Evolutionary conservation across 2,329 filamentous ascomycete genomes (phyloP).

Genomic region (Delphinella strobiligena): DNA sequence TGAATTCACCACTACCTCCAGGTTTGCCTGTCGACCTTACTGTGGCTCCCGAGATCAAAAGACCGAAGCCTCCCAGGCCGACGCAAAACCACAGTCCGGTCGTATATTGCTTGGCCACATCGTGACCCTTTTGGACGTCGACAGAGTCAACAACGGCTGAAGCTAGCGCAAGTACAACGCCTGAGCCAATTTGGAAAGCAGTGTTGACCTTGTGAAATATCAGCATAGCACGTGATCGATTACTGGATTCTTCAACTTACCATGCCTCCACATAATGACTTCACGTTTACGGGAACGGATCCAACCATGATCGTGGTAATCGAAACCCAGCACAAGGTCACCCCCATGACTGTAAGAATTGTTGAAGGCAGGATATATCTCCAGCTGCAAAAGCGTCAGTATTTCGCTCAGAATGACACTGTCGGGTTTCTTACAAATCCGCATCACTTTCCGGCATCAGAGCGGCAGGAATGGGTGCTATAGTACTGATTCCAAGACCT

Average conservation of each 20-base stretch:
- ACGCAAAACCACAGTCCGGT: constrained; percentile 32
- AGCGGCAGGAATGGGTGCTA: constrained; percentile 25
- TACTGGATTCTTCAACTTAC: constrained; percentile 4
- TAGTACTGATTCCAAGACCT: constrained; percentile 23
- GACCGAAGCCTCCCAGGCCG: constrained; percentile 26
- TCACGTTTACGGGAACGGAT: constrained; percentile 29
- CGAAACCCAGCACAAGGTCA: constrained; percentile 30
- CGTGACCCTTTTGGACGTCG: constrained; percentile 25
- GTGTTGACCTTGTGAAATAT: constrained; percentile 22
- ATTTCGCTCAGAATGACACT: background rate
- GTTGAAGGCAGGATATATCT: constrained; percentile 28
- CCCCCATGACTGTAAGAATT: constrained; percentile 27
- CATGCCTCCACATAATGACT: constrained; percentile 30
- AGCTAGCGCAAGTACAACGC: constrained; percentile 28
- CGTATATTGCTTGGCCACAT: constrained; percentile 22
- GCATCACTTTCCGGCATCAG: constrained; percentile 13
- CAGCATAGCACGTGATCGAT: background rate
- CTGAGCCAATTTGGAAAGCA: constrained; percentile 31
- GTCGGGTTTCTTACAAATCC: constrained; percentile 9
- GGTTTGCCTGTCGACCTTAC: background rate
- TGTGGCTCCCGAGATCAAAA: constrained; percentile 13
- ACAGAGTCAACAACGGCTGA: constrained; percentile 27
- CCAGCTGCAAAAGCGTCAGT: constrained; percentile 16
- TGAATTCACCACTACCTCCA: background rate
- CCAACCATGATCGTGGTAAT: constrained; percentile 29